Evolutionary conservation across 2,329 filamentous ascomycete genomes (phyloP), one percentile per base, ranked within the genome.

Genomic region (Botrytis medusae): DNA sequence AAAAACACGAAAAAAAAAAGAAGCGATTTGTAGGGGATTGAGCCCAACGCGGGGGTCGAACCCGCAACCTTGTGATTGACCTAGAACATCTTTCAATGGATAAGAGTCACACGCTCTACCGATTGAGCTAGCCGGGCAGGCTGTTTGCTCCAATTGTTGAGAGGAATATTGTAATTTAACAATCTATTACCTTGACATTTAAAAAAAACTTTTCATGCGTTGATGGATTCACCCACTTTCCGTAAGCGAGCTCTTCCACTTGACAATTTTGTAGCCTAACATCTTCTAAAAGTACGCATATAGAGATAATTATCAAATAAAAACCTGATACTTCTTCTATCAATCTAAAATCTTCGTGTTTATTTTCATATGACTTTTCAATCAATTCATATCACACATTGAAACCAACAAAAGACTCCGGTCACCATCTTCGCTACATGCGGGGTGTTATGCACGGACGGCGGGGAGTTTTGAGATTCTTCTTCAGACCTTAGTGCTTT

Each of bases 31-130:
- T 14, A 68, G 71, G 76, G 76, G 32, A 77, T 77, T 77, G 75
- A 79, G 77, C 77, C 78, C 77, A 78, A 79, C 76, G 81, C 80
- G 82, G 82, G 82, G 82, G 81, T 83, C 82, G 82, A 83, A 83
- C 82, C 82, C 82, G 81, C 82, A 83, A 81, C 82, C 82, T 83
- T 83, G 79, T 82, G 82, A 83, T 83, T 22, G 34, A 68, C 25
- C 48, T 65, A 42, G 64, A 68, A 68, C 25, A 68, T 57, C 16
- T 57, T 68, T 40, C 25, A 68, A 68, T 57, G 25, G 44, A 37
- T 79, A 78, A 79, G 77, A 79, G 78, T 75, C 78, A 77, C 77
- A 79, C 78, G 78, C 78, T 79, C 78, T 79, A 79, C 78, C 78
- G 77, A 79, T 79, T 79, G 78, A 79, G 78, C 78, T 79, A 78